phyloP scores from a whole-genome alignment of 2,329 filamentous ascomycete species.

The Diaporthe nobilis region DNA sequence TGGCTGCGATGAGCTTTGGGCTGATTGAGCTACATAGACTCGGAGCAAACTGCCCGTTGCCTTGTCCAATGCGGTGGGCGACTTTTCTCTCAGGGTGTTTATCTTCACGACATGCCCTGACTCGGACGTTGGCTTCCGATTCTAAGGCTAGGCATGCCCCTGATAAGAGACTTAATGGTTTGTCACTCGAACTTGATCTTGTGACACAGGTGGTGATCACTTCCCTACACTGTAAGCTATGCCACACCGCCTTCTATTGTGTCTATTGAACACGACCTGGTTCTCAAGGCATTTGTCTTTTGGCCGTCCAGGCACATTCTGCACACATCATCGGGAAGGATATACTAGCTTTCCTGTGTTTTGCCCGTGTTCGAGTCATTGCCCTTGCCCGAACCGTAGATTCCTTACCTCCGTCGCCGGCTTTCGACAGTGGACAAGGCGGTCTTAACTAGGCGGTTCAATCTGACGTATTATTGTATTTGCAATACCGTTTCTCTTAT shows the following conservation, averaged over 20 bases:
- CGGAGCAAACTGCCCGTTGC: not conserved
- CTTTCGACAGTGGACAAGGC: no score
- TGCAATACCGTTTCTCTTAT: not conserved
- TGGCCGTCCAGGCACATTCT: not conserved
- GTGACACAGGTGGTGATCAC: not conserved
- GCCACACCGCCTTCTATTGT: not conserved
- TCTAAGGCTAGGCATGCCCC: not conserved
- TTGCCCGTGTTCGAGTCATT: not conserved
- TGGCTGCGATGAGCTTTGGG: no score
- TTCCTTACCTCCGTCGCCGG: not conserved
- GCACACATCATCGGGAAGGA: not conserved
- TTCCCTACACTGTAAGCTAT: not conserved
- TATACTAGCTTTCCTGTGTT: not conserved
- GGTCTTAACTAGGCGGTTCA: not conserved
- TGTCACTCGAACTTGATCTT: not conserved
- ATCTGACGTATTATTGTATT: not conserved
- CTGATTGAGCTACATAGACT: no score
- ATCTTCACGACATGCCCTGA: constrained; percentile 6
- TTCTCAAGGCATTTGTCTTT: not conserved
- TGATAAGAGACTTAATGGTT: not conserved
- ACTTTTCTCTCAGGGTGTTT: not conserved
- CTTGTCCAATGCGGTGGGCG: not conserved
- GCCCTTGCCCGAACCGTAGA: not conserved
- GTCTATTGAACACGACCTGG: not conserved
- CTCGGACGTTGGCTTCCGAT: not conserved